Base-by-base conservation (phyloP, 2,329 filamentous ascomycete genomes). In the Colletotrichum tropicicola region DNA sequence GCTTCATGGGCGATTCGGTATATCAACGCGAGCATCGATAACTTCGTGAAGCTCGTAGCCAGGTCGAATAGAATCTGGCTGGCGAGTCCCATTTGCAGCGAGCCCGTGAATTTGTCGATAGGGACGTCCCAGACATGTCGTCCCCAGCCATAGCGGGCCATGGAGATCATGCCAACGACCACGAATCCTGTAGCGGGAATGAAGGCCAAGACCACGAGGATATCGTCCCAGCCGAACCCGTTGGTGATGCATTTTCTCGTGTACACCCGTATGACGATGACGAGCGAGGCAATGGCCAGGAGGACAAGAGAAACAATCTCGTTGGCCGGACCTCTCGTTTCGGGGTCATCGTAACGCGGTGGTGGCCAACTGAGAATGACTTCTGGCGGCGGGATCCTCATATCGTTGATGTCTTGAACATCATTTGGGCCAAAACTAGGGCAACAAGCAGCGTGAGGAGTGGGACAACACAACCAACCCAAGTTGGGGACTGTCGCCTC, bases 21-120 rank as follows among this genome's bases (percentile, higher is more conserved):
- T 27, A 80, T 72, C 41, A 80, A 72, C 10, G 74, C 72, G 8
- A 81, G 73, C 71, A 80, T 80, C 2, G 79, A 81, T 9, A 81
- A 65, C 61, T 81, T 82, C 3, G 76, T 80, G 35, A 81, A 67
- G 39, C 68, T 75, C 2, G 79, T 79, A 1, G 78, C 71, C 12
- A 77, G 47, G 49, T 76, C 75, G 65, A 81, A 82, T 7, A 80
- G 65, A 9, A 80, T 68, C 43, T 76, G 67, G 19, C 73, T 73
- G 37, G 74, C 72, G 27, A 80, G 66, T n/a, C 76, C 56, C 27
- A 75, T 37, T 37, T 75, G 65, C 12, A 77, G 60, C n/a, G 70
- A 70, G 30, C 68, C 57, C 9, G 59, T 67, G 28, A 70, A 59
- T 54, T 69, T 55, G 10, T 68, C 58, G 0, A 55, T 15, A 30